A percentile compares a stretch with the other conserved stretches of the same genome.
phyloP scores from a whole-genome alignment of 164 flowering plant genomes.

The Nymphaea thermarum region DNA sequence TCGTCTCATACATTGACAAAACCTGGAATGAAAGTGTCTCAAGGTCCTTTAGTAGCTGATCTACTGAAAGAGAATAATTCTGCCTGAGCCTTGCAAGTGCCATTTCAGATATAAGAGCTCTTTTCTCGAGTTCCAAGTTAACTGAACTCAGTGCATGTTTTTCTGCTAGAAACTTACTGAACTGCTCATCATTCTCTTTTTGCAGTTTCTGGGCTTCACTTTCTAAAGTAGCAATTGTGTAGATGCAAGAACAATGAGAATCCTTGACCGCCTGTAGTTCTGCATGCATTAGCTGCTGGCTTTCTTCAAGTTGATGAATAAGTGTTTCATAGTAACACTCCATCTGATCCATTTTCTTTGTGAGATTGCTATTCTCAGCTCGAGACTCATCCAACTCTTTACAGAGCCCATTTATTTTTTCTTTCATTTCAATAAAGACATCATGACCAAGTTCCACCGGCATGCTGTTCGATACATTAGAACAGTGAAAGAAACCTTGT shows the following conservation, averaged over 20 bases:
- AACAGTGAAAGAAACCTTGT: slow-evolving; percentile 28
- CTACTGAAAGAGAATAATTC: slow-evolving; percentile 78
- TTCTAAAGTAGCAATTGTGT: slow-evolving; percentile 49
- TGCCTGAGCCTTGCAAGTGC: slow-evolving; percentile 71
- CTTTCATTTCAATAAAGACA: slow-evolving; percentile 21
- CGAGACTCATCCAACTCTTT: slow-evolving; percentile 75
- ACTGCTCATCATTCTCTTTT: slow-evolving; percentile 49
- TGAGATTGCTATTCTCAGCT: slow-evolving; percentile 51
- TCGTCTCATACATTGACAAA: slow-evolving; percentile 84
- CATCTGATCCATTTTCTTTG: slow-evolving; percentile 81
- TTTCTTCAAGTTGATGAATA: slow-evolving; percentile 90
- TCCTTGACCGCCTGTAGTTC: slow-evolving; percentile 75
- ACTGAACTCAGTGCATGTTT: slow-evolving; percentile 38
- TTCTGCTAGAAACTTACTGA: slow-evolving; percentile 41
- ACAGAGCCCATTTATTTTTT: slow-evolving; percentile 44
- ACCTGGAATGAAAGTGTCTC: slow-evolving; percentile 85
- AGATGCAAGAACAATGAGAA: slow-evolving; percentile 71
- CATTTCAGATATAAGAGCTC: slow-evolving; percentile 65
- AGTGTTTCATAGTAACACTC: slow-evolving; percentile 94
- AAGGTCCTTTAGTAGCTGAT: slow-evolving; percentile 83
- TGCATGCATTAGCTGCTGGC: slow-evolving; percentile 71
- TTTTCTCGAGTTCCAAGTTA: slow-evolving; percentile 73
- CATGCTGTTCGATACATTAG: slow-evolving; percentile 19
- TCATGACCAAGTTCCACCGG: slow-evolving; percentile 26
- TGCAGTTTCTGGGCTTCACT: slow-evolving; percentile 65